Percentiles rank a stretch among this genome's conserved stretches.
Evolutionary conservation across 805 yeast species (phyloP).

Genomic region (Candida sakaeoensis): DNA sequence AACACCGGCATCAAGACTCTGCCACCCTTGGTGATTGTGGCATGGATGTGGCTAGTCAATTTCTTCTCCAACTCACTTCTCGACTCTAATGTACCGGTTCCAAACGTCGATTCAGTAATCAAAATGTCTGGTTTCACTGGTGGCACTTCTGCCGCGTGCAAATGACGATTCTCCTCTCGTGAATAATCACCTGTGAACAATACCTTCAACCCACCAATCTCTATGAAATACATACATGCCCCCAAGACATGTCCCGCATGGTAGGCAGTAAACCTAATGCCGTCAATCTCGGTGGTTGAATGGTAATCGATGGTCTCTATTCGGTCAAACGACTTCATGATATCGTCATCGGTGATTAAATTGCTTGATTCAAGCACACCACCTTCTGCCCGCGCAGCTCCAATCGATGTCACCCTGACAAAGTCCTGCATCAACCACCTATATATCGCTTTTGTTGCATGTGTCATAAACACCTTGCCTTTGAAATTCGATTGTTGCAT

Average conservation of each 20-base stretch:
- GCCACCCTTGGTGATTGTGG: conserved; percentile 84
- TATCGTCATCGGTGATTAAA: conserved; percentile 86
- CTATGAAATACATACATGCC: conserved; percentile 96
- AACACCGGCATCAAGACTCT: conserved; percentile 90
- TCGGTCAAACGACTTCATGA: conserved; percentile 78
- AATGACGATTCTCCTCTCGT: conserved; percentile 91
- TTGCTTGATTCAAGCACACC: conserved; percentile 39
- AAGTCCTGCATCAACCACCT: conserved; percentile 94
- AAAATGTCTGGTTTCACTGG: conserved; percentile 81
- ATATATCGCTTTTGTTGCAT: conserved; percentile 97
- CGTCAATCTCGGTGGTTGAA: conserved; percentile 91
- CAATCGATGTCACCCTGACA: conserved; percentile 76
- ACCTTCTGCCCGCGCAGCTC: conserved; percentile 45
- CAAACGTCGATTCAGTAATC: conserved; percentile 94
- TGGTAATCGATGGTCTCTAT: conserved; percentile 95
- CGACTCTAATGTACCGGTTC: conserved; percentile 96
- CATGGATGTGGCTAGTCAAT: conserved; percentile 76
- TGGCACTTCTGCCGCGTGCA: conserved; percentile 93
- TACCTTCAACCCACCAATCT: conserved; percentile 85
- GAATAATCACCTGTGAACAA: conserved; percentile 97
- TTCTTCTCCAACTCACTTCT: conserved; percentile 79
- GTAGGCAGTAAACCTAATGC: conserved; percentile 92
- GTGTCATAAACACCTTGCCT: conserved; percentile 98
- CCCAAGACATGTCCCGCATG: conserved; percentile 99
- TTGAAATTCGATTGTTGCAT: conserved; percentile 94